Conservation (phyloP, 768 basidiomycete genomes). For the Tylopilus balloui region DNA sequence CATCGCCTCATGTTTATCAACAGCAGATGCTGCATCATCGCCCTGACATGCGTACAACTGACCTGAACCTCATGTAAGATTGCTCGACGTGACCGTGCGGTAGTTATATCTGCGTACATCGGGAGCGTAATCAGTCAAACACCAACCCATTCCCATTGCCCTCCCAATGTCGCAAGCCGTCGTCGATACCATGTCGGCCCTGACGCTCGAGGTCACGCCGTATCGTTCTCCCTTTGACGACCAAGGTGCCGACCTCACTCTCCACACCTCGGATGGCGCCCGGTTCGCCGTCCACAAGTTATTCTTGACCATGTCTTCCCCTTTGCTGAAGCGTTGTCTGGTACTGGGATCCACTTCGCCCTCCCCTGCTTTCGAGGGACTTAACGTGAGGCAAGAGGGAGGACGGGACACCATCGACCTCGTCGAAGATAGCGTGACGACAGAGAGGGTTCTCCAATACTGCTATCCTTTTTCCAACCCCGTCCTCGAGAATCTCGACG, state of each 20-base stretch:
- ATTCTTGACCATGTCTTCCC: slow-evolving; percentile 39
- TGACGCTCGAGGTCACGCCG: slow-evolving; percentile 26
- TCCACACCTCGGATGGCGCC: slow-evolving; percentile 40
- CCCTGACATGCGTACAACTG: slow-evolving; percentile 27
- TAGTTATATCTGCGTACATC: slow-evolving; percentile 30
- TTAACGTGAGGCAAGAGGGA: slow-evolving; percentile 21
- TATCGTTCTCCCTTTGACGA: slow-evolving; percentile 37
- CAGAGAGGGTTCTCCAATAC: slow-evolving; percentile 32
- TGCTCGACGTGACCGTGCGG: slow-evolving; percentile 9
- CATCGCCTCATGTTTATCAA: slow-evolving; percentile 26
- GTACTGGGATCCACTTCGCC: slow-evolving; percentile 26
- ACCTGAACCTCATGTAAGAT: slow-evolving; percentile 28
- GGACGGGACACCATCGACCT: slow-evolving; percentile 29
- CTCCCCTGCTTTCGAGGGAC: slow-evolving; percentile 25
- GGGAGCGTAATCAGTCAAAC: slow-evolving; percentile 15
- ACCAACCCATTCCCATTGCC: slow-evolving; percentile 12
- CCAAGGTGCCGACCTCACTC: slow-evolving; percentile 38
- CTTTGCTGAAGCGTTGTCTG: slow-evolving; percentile 36
- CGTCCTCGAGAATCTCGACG: slow-evolving; percentile 29
- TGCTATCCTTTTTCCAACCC: slow-evolving; percentile 37
- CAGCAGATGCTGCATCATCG: slow-evolving; percentile 11
- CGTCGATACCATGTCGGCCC: slow-evolving; percentile 21
- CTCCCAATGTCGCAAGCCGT: slow-evolving; percentile 28
- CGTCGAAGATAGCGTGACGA: slow-evolving; percentile 30
- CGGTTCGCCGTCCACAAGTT: slow-evolving; percentile 42